phyloP scores from a whole-genome alignment of 2,329 filamentous ascomycete species.

The Paramyrothecium roridum region DNA sequence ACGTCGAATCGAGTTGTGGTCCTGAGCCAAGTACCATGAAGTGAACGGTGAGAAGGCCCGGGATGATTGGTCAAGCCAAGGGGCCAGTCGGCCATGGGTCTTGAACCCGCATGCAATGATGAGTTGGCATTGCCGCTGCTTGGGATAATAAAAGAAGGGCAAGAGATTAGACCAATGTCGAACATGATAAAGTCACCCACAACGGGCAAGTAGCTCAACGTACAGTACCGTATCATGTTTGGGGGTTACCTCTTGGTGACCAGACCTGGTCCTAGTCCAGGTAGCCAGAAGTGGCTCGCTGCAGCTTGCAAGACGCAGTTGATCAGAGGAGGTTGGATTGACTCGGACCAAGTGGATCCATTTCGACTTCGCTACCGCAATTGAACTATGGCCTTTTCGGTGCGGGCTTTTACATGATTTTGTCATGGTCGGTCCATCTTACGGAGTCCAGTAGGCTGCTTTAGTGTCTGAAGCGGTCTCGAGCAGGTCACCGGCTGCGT shows the following conservation, averaged over 20 bases:
- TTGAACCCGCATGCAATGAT: conserved; percentile 66
- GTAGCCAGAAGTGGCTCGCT: not conserved
- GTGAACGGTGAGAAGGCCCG: conserved; percentile 19
- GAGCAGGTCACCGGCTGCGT: too few species aligned
- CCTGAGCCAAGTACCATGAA: conserved; percentile 6
- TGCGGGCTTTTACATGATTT: not conserved
- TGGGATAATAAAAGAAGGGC: conserved; percentile 43
- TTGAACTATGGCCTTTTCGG: not conserved
- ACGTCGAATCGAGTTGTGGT: not conserved
- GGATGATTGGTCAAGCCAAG: conserved; percentile 16
- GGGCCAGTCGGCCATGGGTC: conserved; percentile 23
- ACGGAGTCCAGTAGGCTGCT: not conserved
- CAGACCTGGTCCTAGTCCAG: not conserved
- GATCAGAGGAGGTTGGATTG: not conserved
- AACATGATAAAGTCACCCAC: not conserved
- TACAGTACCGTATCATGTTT: conserved; percentile 4
- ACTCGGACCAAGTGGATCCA: not conserved
- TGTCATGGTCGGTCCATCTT: not conserved
- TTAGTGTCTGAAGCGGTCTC: too few species aligned
- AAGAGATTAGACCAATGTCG: conserved; percentile 13
- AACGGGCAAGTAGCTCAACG: conserved; percentile 14
- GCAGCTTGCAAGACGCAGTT: not conserved
- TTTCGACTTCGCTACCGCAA: not conserved
- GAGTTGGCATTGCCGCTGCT: conserved; percentile 64
- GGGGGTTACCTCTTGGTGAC: not conserved